phyloP scores from a whole-genome alignment of 2,329 filamentous ascomycete genomes.

The Beauveria medogensis region DNA sequence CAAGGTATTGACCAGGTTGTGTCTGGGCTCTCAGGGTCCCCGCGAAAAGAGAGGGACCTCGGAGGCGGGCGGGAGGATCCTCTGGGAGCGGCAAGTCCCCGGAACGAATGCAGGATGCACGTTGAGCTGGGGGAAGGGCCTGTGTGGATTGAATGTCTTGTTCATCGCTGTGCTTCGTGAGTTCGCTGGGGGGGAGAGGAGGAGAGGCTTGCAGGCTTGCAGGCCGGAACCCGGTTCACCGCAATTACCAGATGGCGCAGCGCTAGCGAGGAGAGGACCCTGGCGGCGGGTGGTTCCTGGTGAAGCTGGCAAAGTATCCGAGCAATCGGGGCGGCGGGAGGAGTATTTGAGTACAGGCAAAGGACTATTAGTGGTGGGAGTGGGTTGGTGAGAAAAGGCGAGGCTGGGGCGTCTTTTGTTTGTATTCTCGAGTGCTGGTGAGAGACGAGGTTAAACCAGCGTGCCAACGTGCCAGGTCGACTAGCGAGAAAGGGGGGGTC shows the following conservation, averaged over 20 bases:
- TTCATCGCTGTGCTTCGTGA: neutral
- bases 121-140: constrained; percentile 2
- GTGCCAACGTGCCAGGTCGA: too few species aligned
- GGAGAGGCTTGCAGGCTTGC: neutral
- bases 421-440: too few species aligned
- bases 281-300: neutral
- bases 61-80: neutral
- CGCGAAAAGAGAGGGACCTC: neutral
- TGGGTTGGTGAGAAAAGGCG: too few species aligned
- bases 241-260: neutral
- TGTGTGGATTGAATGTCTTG: neutral
- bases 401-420: too few species aligned
- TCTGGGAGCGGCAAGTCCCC: neutral
- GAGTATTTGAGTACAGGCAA: too few species aligned
- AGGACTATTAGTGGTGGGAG: too few species aligned
- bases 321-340: too few species aligned
- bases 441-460: too few species aligned
- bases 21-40: neutral
- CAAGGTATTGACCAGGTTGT: neutral
- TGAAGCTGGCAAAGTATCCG: neutral
- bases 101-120: constrained; percentile 6
- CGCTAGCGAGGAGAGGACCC: neutral
- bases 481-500: too few species aligned
- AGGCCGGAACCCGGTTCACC: constrained; percentile 8
- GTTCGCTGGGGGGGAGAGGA: neutral